Evolutionary conservation across 225 moss, liverwort and hornwort genomes (phyloP).

Genomic region (Neckera pumila): DNA sequence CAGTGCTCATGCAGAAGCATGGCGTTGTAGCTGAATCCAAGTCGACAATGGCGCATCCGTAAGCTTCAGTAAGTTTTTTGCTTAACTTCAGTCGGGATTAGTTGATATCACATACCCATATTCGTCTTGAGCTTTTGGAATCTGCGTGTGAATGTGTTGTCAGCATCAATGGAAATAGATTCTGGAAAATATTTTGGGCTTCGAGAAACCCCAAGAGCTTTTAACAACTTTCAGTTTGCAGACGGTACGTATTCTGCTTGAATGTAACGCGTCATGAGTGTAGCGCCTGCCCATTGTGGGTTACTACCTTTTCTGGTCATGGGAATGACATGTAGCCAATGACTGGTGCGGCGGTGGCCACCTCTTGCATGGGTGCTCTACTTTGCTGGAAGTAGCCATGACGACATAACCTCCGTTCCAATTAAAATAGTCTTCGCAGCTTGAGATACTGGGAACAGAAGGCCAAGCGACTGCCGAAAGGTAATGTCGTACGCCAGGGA

Average conservation of each 20-base stretch:
- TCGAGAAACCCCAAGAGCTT: not conserved
- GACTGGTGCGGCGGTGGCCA: not conserved
- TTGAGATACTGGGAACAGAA: not conserved
- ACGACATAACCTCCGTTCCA: not conserved
- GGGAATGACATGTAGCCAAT: not conserved
- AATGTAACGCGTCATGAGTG: not conserved
- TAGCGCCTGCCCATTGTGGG: not conserved
- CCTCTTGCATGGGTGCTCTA: not conserved
- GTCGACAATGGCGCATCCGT: not conserved
- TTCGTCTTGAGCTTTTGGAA: not conserved
- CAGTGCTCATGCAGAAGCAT: conserved; percentile 31
- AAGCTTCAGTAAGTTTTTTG: not conserved
- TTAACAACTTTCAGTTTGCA: not conserved
- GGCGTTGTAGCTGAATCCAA: not conserved
- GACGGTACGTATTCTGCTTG: not conserved
- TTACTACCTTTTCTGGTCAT: not conserved
- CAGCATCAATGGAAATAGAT: not conserved
- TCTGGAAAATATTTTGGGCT: not conserved
- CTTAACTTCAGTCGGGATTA: not conserved
- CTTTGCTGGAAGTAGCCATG: not conserved
- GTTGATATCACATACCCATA: not conserved
- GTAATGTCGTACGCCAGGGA: not conserved
- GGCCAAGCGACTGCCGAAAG: not conserved
- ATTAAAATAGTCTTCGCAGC: not conserved
- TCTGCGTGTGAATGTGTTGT: not conserved